Conservation (phyloP, 805 yeast genomes). For the Tetrapisispora phaffii region DNA sequence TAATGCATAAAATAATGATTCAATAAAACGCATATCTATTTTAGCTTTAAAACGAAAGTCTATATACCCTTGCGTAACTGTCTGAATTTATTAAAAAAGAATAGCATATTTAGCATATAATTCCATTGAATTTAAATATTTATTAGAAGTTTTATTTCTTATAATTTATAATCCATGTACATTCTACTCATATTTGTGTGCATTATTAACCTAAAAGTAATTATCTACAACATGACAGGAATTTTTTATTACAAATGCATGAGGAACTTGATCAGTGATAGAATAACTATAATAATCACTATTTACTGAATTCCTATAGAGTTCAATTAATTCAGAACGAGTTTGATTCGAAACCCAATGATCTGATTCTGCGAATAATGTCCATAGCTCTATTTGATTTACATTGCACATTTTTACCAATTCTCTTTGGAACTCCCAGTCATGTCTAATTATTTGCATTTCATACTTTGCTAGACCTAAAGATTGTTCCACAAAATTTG, state of each 20-base stretch:
- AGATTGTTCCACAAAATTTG: slow-evolving; percentile 42
- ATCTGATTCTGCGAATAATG: slow-evolving; percentile 48
- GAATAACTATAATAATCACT: slow-evolving; percentile 22
- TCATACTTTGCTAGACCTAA: slow-evolving; percentile 51
- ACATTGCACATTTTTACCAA: slow-evolving; percentile 29
- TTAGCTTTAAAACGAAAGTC: not conserved
- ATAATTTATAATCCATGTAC: no score
- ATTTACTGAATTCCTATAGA: slow-evolving; percentile 26
- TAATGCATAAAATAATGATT: slow-evolving; percentile 31
- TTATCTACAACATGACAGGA: slow-evolving; percentile 31
- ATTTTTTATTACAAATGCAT: slow-evolving; percentile 53
- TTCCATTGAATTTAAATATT: not conserved
- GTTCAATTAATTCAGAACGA: slow-evolving; percentile 34
- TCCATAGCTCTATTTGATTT: slow-evolving; percentile 36
- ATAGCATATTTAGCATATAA: not conserved
- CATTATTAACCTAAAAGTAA: slow-evolving; percentile 6
- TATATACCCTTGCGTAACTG: not conserved
- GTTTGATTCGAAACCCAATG: slow-evolving; percentile 55
- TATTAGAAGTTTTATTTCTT: not conserved
- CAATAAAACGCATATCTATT: not conserved
- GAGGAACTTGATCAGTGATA: slow-evolving; percentile 35
- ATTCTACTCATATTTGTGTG: not conserved
- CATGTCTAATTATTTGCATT: slow-evolving; percentile 41
- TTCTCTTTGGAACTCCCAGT: slow-evolving; percentile 42
- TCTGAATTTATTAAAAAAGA: not conserved